Percentiles rank a stretch among this genome's conserved stretches.
These are phyloP conservation scores for Cerioporus squamosus DNA, from an alignment of 1,284 basidiomycete species.

Conservation along the genomic window DNA sequence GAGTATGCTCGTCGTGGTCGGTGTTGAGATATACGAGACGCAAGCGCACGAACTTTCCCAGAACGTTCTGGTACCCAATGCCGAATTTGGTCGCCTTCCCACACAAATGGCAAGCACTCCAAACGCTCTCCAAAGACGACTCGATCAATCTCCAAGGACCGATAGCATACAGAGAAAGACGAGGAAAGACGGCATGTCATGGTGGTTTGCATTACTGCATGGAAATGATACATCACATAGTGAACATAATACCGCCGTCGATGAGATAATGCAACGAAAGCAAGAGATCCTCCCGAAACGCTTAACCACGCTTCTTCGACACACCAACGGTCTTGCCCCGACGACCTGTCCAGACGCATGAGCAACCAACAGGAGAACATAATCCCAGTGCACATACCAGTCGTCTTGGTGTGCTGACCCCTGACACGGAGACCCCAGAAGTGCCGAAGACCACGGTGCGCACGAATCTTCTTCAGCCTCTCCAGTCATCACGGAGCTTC, in stretches of 20 bases:
- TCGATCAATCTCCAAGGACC: not conserved
- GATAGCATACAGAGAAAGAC: not conserved
- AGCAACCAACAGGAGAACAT: not conserved
- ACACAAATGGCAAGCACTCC: not conserved
- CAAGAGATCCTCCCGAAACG: slow-evolving; percentile 10
- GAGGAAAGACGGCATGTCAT: slow-evolving; percentile 20
- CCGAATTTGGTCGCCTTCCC: slow-evolving; percentile 1
- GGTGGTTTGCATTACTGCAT: slow-evolving; percentile 27
- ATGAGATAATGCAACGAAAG: slow-evolving; percentile 15
- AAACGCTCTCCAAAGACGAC: not conserved
- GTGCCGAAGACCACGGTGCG: slow-evolving; percentile 98
- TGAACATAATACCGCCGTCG: slow-evolving; percentile 26
- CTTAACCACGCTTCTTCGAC: slow-evolving; percentile 88
- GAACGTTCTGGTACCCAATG: slow-evolving; percentile 19
- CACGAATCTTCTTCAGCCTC: slow-evolving; percentile 99
- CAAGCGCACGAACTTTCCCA: slow-evolving; percentile 21
- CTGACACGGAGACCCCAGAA: slow-evolving; percentile 96
- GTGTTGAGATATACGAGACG: slow-evolving; percentile 23
- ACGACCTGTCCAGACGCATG: slow-evolving; percentile 56
- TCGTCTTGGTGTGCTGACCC: slow-evolving; percentile 99
- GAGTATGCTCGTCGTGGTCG: slow-evolving; percentile 3
- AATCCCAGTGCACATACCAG: slow-evolving; percentile 59
- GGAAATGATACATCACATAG: slow-evolving; percentile 25
- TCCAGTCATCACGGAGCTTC: slow-evolving; percentile 99
- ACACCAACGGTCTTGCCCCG: slow-evolving; percentile 93